phyloP scores from a whole-genome alignment of 2,329 filamentous ascomycete species.

The Blastomyces percursus region DNA sequence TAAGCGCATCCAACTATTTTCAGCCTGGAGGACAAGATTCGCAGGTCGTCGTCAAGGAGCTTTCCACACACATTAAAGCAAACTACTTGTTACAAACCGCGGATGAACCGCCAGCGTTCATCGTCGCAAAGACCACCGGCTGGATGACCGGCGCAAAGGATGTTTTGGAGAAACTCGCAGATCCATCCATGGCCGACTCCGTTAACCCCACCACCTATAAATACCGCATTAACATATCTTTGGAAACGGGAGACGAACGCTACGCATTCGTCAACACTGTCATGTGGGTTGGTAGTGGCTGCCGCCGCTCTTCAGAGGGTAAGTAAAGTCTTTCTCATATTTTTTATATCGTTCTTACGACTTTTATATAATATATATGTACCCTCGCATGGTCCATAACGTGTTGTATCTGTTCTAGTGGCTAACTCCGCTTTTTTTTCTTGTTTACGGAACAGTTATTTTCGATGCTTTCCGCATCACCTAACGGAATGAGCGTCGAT shows the following conservation, averaged over 20 bases:
- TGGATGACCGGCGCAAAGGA: conserved; percentile 42
- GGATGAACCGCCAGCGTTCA: conserved; percentile 41
- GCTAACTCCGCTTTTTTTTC: conserved; percentile 7
- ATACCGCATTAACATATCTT: conserved; percentile 37
- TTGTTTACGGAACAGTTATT: conserved; percentile 18
- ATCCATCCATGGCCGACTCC: conserved; percentile 34
- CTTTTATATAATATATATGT: too few relatives aligned
- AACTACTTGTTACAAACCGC: conserved; percentile 41
- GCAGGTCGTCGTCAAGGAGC: conserved; percentile 39
- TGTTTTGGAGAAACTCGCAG: conserved; percentile 38
- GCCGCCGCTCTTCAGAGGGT: conserved; percentile 38
- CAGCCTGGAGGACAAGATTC: conserved; percentile 42
- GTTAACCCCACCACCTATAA: conserved; percentile 41
- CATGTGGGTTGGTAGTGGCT: conserved; percentile 42
- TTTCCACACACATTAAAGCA: conserved; percentile 35
- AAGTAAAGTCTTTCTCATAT: conserved; percentile 9
- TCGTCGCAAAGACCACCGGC: conserved; percentile 37
- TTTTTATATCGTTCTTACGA: background rate
- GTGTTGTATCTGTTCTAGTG: background rate
- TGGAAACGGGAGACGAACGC: conserved; percentile 42
- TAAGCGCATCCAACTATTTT: conserved; percentile 1
- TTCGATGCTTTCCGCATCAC: conserved; percentile 31
- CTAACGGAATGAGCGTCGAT: conserved; percentile 10
- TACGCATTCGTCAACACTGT: conserved; percentile 41
- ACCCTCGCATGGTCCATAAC: background rate